Evolutionary conservation across 176 grass and related monocot species (phyloP).

Genomic region (Bromus sterilis): DNA sequence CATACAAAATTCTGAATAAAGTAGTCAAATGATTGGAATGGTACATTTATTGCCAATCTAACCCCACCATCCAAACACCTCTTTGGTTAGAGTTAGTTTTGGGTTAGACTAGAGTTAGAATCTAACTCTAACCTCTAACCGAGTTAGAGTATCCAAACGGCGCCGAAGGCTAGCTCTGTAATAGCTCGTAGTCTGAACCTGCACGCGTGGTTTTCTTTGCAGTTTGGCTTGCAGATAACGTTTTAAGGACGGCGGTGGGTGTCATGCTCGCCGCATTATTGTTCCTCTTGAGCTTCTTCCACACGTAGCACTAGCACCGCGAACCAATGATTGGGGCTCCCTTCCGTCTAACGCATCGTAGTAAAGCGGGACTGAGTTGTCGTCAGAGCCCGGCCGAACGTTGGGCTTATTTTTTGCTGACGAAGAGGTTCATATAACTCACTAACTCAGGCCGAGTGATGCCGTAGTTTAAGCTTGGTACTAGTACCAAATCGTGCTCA

Average conservation of each 20-base stretch:
- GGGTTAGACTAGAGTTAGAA: too few species aligned
- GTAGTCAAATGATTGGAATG: too few species aligned
- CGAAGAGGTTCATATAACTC: not conserved
- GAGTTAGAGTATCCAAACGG: too few species aligned
- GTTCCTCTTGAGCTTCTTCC: conserved; percentile 45
- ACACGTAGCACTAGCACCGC: conserved; percentile 24
- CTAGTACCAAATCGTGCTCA: not conserved
- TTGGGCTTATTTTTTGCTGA: not conserved
- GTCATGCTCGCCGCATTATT: conserved; percentile 60
- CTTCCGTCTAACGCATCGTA: conserved; percentile 29
- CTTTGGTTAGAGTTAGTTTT: too few species aligned
- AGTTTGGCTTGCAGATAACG: conserved; percentile 41
- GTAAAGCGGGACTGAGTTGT: conserved; percentile 13
- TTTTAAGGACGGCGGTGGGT: conserved; percentile 44
- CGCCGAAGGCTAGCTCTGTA: too few species aligned
- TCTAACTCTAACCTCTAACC: too few species aligned
- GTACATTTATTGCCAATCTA: too few species aligned
- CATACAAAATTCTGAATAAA: too few species aligned
- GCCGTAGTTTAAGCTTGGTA: not conserved
- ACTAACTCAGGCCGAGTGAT: not conserved
- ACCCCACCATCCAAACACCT: too few species aligned
- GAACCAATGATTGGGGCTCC: conserved; percentile 23
- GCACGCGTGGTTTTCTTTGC: not conserved
- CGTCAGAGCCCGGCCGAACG: not conserved
- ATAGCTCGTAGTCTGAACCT: not conserved